Conservation (phyloP, 2,329 filamentous ascomycete genomes). For the Trichothecium sympodiale region DNA sequence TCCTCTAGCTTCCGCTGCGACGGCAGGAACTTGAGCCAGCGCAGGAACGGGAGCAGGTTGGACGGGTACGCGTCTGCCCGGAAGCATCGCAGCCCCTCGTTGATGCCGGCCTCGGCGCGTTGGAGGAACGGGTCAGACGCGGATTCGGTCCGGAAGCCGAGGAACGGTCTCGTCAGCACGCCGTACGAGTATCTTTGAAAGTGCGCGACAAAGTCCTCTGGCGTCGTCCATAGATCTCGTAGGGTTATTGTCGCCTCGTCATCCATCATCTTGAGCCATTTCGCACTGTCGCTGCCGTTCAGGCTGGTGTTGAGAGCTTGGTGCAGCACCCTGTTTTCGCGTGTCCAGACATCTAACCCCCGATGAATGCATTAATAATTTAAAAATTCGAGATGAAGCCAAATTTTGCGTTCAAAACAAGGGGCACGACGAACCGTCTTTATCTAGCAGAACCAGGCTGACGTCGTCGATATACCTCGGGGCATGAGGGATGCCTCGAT, state of each 20-base stretch:
- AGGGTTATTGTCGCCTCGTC: conserved; percentile 4
- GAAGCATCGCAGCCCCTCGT: conserved; percentile 1
- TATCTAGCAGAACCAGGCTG: conserved; percentile 1
- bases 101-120: neutral
- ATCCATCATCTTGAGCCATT: conserved; percentile 4
- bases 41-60: conserved; percentile 19
- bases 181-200: conserved; percentile 1
- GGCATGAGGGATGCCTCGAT: conserved; percentile 3
- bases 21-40: conserved; percentile 13
- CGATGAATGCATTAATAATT: neutral
- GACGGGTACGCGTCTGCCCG: conserved; percentile 15
- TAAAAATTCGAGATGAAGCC: too few species aligned
- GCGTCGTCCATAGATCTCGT: neutral
- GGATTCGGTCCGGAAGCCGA: neutral
- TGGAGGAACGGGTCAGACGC: neutral
- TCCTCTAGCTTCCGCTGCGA: conserved; percentile 1
- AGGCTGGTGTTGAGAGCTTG: conserved; percentile 1
- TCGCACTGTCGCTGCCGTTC: neutral
- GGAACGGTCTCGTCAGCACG: neutral
- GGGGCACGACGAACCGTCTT: neutral
- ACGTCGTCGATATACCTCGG: neutral
- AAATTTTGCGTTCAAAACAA: conserved; percentile 1
- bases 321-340: conserved; percentile 1
- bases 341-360: conserved; percentile 2
- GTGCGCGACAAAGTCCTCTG: neutral